Conservation (phyloP, 257 asterid genomes). For the Petunia axillaris region DNA sequence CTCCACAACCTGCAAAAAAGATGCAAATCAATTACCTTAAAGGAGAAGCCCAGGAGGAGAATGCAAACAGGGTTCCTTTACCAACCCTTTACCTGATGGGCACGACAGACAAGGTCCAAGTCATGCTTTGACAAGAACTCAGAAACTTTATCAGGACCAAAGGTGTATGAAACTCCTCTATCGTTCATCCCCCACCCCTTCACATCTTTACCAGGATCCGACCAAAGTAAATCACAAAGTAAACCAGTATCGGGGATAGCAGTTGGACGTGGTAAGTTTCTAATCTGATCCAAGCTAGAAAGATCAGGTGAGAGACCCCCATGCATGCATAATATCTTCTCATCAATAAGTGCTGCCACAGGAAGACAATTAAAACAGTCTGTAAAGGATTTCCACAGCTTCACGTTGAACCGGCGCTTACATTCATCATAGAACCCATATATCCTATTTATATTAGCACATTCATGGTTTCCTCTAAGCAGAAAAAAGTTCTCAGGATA, state of each 20-base stretch:
- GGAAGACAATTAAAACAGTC: conserved; percentile 52
- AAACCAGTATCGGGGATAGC: conserved; percentile 46
- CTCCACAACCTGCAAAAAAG: conserved; percentile 42
- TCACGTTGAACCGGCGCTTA: conserved; percentile 45
- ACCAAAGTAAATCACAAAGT: conserved; percentile 53
- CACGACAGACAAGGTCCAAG: conserved; percentile 52
- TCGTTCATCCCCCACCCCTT: conserved; percentile 56
- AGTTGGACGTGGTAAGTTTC: conserved; percentile 47
- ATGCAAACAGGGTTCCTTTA: conserved; percentile 24
- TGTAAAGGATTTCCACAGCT: conserved; percentile 47
- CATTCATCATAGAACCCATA: conserved; percentile 50
- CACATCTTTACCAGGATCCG: conserved; percentile 49
- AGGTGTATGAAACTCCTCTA: conserved; percentile 47
- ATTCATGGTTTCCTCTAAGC: conserved; percentile 48
- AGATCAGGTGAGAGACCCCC: conserved; percentile 53
- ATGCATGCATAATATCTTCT: conserved; percentile 49
- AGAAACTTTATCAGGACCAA: conserved; percentile 45
- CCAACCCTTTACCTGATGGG: conserved; percentile 45
- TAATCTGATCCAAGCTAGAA: conserved; percentile 41
- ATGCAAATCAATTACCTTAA: not conserved
- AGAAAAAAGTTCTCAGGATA: conserved; percentile 47
- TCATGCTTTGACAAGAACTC: conserved; percentile 44
- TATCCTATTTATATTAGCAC: conserved; percentile 46
- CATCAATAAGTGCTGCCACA: conserved; percentile 47
- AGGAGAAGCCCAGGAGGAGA: not conserved